Base-by-base conservation (phyloP, 768 basidiomycete genomes). In the Mycena alexandri region DNA sequence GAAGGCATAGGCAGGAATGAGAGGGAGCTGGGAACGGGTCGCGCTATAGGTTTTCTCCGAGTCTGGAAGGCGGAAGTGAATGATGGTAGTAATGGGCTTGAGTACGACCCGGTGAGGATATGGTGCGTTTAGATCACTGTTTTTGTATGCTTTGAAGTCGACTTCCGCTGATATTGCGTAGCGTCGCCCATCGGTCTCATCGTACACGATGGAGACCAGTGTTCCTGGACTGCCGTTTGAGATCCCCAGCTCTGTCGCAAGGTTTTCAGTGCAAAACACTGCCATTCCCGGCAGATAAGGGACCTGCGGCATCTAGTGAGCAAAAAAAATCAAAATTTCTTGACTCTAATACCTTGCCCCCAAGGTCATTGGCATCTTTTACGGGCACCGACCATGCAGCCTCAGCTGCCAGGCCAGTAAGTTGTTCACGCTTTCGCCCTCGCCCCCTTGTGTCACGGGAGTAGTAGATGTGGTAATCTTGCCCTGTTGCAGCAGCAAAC, bases 201-300 rank as follows among this genome's bases (percentile, higher is more conserved):
- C n/a, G n/a, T n/a, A n/a, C n/a, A n/a, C n/a, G n/a, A n/a, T n/a
- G n/a, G n/a, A n/a, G n/a, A n/a, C n/a, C n/a, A n/a, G n/a, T n/a
- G 34, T 67, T 2, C 66, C 66, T 5, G 51, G 48, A n/a, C 60
- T 55, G 14, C 66, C 66, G 17, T 67, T 67, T 12, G 66, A 67
- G 17, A 67, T 53, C 14, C 66, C 66, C 2, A 67, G 60, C 25
- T 67, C 66, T 2, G 66, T 67, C 17, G 62, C 62, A 21, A 63
- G 54, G 43, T 63, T 63, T 19, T 63, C 62, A 8, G 62, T 63
- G 43, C 62, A 63, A 22, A 67, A 67, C 5, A 67, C 66, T 5
- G 66, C 60, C 60, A 62, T 67, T 7, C 66, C 66, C 2, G 60
- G 60, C 13, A 67, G 22, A 25, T 67, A 67, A 5, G 66, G 66